Evolutionary conservation across 2,329 filamentous ascomycete species (phyloP).

Genomic region (Intubia oerlemansii): DNA sequence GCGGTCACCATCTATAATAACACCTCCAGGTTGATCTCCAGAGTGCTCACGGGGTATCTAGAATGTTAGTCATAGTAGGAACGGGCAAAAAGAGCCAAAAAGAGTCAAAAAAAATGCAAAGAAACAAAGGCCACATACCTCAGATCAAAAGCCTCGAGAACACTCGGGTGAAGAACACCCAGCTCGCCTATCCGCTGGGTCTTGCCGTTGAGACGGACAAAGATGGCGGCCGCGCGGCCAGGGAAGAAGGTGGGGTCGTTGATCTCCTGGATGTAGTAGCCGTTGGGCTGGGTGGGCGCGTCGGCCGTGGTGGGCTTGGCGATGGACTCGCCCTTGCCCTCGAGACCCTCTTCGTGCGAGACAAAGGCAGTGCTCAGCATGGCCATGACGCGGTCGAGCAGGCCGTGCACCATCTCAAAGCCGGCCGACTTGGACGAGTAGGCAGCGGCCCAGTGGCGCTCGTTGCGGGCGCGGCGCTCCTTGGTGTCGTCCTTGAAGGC

Average conservation of each 20-base stretch:
- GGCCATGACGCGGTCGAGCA: conserved; percentile 75
- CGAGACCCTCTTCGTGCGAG: conserved; percentile 48
- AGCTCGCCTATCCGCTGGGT: conserved; percentile 66
- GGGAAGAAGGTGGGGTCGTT: conserved; percentile 81
- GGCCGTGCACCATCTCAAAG: conserved; percentile 87
- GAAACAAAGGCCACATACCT: conserved; percentile 31
- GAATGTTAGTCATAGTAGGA: neutral
- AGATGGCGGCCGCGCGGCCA: conserved; percentile 73
- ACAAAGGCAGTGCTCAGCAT: conserved; percentile 79
- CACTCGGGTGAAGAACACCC: conserved; percentile 81
- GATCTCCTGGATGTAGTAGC: conserved; percentile 90
- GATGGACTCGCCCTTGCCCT: conserved; percentile 26
- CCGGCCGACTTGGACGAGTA: conserved; percentile 89
- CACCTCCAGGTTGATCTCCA: conserved; percentile 87
- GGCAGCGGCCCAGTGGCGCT: conserved; percentile 87
- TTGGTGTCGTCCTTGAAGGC: conserved; percentile 67
- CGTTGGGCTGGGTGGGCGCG: conserved; percentile 33
- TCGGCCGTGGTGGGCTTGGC: conserved; percentile 19
- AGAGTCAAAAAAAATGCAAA: neutral
- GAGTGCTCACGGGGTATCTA: conserved; percentile 74
- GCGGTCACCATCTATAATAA: conserved; percentile 40
- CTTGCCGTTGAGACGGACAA: conserved; percentile 53
- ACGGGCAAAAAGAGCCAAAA: neutral
- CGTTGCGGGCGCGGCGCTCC: conserved; percentile 67
- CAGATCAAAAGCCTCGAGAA: conserved; percentile 83